Evolutionary conservation across 2,329 filamentous ascomycete species (phyloP).

Genomic region (Penicillium rolfsii): DNA sequence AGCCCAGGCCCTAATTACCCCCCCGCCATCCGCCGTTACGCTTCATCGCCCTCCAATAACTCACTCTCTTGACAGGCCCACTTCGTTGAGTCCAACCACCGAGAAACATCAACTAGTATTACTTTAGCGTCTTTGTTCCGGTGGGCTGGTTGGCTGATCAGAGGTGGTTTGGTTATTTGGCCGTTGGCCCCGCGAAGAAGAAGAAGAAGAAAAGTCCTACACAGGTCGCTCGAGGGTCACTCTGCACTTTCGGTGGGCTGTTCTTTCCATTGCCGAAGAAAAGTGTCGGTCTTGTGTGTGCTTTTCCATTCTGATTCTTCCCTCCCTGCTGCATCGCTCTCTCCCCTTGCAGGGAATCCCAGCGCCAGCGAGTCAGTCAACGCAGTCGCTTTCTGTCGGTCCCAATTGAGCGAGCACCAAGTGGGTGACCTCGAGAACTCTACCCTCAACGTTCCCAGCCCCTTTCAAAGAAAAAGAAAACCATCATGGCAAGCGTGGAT

Average conservation of each 20-base stretch:
- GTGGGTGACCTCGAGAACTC: too few relatives aligned
- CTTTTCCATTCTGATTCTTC: neutral
- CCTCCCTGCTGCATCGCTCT: neutral
- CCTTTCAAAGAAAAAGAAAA: neutral
- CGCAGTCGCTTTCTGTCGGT: neutral
- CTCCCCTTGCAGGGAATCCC: neutral
- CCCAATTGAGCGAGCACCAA: neutral
- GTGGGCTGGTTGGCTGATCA: neutral
- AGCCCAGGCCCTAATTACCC: conserved; percentile 1
- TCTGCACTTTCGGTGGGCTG: neutral
- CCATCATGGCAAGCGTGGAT: conserved; percentile 33
- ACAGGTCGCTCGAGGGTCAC: neutral
- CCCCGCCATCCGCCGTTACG: neutral
- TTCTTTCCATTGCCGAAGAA: neutral
- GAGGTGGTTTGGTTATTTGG: neutral
- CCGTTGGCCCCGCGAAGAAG: neutral
- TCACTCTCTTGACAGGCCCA: neutral
- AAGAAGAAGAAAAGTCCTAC: neutral
- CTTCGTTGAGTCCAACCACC: neutral
- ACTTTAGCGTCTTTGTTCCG: neutral
- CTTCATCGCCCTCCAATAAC: neutral
- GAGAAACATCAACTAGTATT: neutral
- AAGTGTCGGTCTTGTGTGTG: neutral
- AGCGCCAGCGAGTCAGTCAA: neutral
- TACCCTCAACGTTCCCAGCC: neutral